Evolutionary conservation across 345 rosid genomes (phyloP).

Genomic region (Sisymbrium irio): DNA sequence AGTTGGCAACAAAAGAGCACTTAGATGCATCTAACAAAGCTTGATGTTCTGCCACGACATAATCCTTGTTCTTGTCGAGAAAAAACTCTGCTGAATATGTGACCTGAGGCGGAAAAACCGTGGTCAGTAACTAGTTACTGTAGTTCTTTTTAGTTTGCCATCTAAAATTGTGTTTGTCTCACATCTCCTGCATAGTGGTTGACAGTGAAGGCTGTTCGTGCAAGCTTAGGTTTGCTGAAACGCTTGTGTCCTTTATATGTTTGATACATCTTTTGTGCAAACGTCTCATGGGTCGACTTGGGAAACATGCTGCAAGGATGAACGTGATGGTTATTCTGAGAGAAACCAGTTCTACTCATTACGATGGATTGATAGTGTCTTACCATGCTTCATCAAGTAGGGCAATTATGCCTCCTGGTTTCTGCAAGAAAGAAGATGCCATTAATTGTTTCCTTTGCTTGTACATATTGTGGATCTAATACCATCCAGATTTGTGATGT

Average conservation of each 20-base stretch:
- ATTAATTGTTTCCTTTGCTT: neutral
- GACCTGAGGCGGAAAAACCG: conserved; percentile 42
- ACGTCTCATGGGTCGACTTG: conserved; percentile 79
- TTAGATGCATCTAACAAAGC: conserved; percentile 58
- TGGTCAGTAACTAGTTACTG: conserved; percentile 23
- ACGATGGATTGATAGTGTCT: neutral
- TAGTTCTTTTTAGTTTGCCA: conserved; percentile 8
- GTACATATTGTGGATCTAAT: neutral
- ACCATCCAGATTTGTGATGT: neutral
- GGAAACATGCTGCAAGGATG: conserved; percentile 69
- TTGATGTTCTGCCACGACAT: conserved; percentile 81
- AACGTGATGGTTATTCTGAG: neutral
- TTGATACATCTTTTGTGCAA: conserved; percentile 76
- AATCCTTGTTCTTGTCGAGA: conserved; percentile 77
- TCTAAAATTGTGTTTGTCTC: conserved; percentile 22
- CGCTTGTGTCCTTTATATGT: conserved; percentile 70
- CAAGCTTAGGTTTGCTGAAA: conserved; percentile 72
- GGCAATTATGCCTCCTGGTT: conserved; percentile 80
- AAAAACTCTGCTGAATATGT: conserved; percentile 67
- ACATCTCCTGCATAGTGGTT: conserved; percentile 83
- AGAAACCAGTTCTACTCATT: conserved; percentile 1
- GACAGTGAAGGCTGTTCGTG: conserved; percentile 69
- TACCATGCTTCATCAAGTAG: conserved; percentile 83
- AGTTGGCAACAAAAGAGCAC: conserved; percentile 63
- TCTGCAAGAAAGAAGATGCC: conserved; percentile 44